phyloP scores from a whole-genome alignment of 2,329 filamentous ascomycete genomes.

The Alternaria sp. region DNA sequence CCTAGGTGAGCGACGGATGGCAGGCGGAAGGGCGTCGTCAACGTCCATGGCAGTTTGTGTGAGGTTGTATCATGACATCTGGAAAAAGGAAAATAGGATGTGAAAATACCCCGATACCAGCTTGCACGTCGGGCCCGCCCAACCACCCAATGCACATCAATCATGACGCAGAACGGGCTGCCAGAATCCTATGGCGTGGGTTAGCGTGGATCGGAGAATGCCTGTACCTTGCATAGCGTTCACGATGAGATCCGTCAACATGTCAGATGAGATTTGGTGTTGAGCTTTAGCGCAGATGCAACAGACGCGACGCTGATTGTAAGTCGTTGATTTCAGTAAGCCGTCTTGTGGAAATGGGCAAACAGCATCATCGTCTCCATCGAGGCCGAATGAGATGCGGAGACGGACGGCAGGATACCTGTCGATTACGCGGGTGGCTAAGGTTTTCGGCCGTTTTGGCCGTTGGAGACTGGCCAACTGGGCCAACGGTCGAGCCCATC shows the following conservation, averaged over 20 bases:
- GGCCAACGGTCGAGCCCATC: constrained; percentile 8
- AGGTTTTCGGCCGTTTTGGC: constrained; percentile 15
- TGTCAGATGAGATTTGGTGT: constrained; percentile 3
- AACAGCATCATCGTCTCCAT: background rate
- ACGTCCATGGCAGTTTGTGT: constrained; percentile 26
- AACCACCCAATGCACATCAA: constrained; percentile 5
- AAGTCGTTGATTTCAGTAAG: background rate
- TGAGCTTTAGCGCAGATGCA: constrained; percentile 1
- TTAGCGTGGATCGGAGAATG: constrained; percentile 15
- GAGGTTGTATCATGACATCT: constrained; percentile 8
- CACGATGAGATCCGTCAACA: constrained; percentile 6
- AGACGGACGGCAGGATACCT: constrained; percentile 3
- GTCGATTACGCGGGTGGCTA: constrained; percentile 18
- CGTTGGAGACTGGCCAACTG: constrained; percentile 14
- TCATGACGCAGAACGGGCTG: constrained; percentile 20
- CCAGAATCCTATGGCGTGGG: constrained; percentile 10
- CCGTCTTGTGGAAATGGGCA: background rate
- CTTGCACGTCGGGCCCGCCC: constrained; percentile 13
- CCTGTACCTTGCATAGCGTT: constrained; percentile 17
- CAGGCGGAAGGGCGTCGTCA: constrained; percentile 24
- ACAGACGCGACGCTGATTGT: background rate
- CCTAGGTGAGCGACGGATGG: constrained; percentile 33
- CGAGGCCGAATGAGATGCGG: background rate
- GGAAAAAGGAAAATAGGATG: constrained; percentile 8
- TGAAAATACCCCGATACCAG: constrained; percentile 9